Base-by-base conservation (phyloP, 2,329 filamentous ascomycete genomes). In the Huntiella omanensis region DNA sequence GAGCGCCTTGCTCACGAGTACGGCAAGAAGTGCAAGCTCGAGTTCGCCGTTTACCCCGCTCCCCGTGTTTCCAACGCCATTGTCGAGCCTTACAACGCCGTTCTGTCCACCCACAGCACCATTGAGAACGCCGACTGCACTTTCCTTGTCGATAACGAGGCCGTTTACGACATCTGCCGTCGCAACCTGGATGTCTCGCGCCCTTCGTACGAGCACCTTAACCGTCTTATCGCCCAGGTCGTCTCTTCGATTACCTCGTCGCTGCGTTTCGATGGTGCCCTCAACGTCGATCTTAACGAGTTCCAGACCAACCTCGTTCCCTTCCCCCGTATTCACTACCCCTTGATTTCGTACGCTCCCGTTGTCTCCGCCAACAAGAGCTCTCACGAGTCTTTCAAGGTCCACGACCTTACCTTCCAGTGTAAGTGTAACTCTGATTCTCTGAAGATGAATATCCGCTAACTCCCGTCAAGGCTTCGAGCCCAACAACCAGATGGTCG, bases 331-430 rank as follows among this genome's bases (percentile, higher is more conserved):
- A 82, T 83, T 54, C 77, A 82, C 67, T 83, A 80, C 62, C 78
- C 78, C 45, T 64, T 82, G 40, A 80, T 82, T 65, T 78, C 73
- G 65, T 82, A 82, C 58, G 76, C 78, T 8, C 77, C 77, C 32
- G 77, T 83, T 54, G 69, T 82, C 53, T 81, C 77, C 16, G 75
- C 76, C 49, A 69, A 73, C 67, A 83, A 83, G 73, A 84, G 80
- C 62, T 74, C 77, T 41, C 83, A 91, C 59, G 83, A 91, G 69
- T 84, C 80, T 68, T 87, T 87, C 75, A 85, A 84, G 70, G 79
- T 86, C 47, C 72, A 76, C 52, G 84, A 91, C 54, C 64, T 82
- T 52, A 82, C 77, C 58, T 76, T 80, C 65, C 77, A 81, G 62
- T 81, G 77, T 81, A 68, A 58, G 72, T 66, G 3, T 34, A 11